Evolutionary conservation across 331 rosid species (phyloP), one percentile per base, ranked within the genome.

Genomic region (Dryas integrifolia): DNA sequence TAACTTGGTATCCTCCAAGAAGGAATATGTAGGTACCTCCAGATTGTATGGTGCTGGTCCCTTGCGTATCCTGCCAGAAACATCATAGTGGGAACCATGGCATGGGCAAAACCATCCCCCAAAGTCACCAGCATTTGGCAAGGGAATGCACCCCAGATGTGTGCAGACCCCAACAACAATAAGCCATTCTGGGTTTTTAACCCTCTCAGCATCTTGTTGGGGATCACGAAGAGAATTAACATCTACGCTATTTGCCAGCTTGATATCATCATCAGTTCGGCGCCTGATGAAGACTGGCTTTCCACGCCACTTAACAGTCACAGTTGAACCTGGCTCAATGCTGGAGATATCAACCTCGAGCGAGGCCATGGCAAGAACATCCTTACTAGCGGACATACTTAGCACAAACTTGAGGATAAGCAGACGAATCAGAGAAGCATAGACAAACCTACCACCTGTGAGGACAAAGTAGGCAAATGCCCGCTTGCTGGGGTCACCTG

Each of bases 91-190:
- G 44, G 88, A 84, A 15, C 88, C 88, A 43, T 84, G 88, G 81
- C 88, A 84, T 5, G 88, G 88, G 75, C 88, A 84, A 77, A 84
- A 84, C 88, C 88, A 83, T 45, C 87, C 87, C 5, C 87, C 87
- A 26, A 66, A 83, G 6, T 83, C 87, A 40, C 87, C 87, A 59
- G 87, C 85, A 65, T 83, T 83, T 16, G 84, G 87, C 75, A 83
- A 55, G 39, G 87, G 87, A 70, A 84, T 84, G 78, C 88, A 84
- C 8, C 85, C 88, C 49, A 84, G 78, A 75, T 84, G 85, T 0
- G 88, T 84, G 72, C 85, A 84, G 21, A 84, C 88, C 6, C 83
- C 85, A 12, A 84, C 52, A 38, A 84, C 83, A 16, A 84, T 9
- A 62, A 84, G 88, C 85, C 85, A 84, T 57, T 84, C 88, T 0